Base-by-base conservation (phyloP, 1,139 yeast species). In the Ogataea hybrid region DNA sequence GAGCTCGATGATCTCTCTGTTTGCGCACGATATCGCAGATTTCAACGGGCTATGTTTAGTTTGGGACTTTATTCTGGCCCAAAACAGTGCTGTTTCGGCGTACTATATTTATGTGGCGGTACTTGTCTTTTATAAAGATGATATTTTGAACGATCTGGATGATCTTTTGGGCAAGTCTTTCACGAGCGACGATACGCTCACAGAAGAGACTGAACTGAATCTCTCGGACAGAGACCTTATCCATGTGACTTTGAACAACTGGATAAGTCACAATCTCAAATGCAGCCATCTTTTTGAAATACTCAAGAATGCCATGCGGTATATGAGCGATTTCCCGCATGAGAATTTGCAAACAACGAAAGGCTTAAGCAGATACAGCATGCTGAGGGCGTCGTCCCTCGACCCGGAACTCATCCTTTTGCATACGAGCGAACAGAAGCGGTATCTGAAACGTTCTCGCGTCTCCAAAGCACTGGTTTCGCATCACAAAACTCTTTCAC, bases 1-100 rank as follows among this genome's bases (percentile, higher is more conserved):
- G 9, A 84, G 96, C 9, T 76, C 94, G 1, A 68, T 90, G 1
- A 68, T 92, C 35, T 88, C 97, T 0, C 56, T 87, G 37, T 87
- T 81, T 61, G 70, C 94, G 11, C 97, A 92, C 61, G 92, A 88
- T 50, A 56, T 84, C 25, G 60, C 67, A 16, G 68, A 71, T 36
- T 63, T 74, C 35, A 66, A 67, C n/a, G 76, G 77, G 25, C 61
- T 83, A 12, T 64, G 79, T 38, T 60, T 69, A 4, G 58, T 86
- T 4, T 84, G 89, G 78, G 94, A 84, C 58, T 77, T 71, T 47
- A 65, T 79, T 9, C 61, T 85, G 37, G 70, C 79, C 27, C 67
- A 73, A 28, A 56, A 68, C 69, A 39, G 59, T 63, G 43, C 76
- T 57, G 42, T 69, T 43, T 48, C 65, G 17, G 61, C 69, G 10